Evolutionary conservation across 164 flowering plant genomes (phyloP).

Genomic region (Pachysandra terminalis): DNA sequence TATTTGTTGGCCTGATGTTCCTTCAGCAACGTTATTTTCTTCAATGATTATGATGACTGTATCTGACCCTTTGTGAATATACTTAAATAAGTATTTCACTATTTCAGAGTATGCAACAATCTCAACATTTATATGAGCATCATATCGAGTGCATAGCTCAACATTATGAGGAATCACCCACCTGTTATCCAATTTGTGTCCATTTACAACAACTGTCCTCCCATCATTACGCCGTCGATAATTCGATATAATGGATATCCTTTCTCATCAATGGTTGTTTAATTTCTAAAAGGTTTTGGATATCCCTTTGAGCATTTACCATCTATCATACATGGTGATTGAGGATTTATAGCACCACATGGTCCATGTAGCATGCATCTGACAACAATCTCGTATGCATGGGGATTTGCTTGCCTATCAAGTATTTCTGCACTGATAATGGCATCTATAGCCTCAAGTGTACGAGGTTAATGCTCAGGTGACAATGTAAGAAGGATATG

Average conservation of each 20-base stretch:
- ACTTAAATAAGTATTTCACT: not conserved
- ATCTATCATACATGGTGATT: not conserved
- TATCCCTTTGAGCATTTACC: not conserved
- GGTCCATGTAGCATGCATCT: not conserved
- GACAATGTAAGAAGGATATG: slow-evolving; percentile 5
- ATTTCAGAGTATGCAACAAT: not conserved
- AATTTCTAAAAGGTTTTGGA: not conserved
- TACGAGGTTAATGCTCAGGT: not conserved
- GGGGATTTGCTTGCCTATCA: not conserved
- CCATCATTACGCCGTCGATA: not conserved
- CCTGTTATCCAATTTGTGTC: not conserved
- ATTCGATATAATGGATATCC: not conserved
- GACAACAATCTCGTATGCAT: not conserved
- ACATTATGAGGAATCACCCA: not conserved
- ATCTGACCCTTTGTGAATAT: not conserved
- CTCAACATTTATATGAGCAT: slow-evolving; percentile 1
- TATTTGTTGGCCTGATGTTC: not conserved
- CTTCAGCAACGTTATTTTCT: not conserved
- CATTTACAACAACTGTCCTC: not conserved
- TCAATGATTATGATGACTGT: not conserved
- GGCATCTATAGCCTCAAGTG: not conserved
- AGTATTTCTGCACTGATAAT: not conserved
- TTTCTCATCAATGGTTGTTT: not conserved
- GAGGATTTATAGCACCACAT: not conserved
- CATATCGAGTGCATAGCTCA: not conserved